Evolutionary conservation across 495 filamentous ascomycete genomes (phyloP).

Genomic region (Clavariopsis aquatica): DNA sequence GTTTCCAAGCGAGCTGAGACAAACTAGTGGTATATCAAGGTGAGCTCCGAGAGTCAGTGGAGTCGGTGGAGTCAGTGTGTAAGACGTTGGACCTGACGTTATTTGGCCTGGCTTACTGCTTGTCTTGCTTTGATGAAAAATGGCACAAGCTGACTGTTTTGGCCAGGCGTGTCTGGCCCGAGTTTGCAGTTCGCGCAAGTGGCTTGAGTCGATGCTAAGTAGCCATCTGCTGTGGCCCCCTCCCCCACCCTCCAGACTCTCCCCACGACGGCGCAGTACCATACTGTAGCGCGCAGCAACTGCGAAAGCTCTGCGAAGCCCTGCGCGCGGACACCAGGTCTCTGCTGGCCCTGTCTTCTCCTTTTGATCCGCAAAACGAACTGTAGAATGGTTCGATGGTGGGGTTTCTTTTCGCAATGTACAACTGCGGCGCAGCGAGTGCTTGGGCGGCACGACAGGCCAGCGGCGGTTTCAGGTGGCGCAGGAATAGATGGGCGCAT

Average conservation of each 20-base stretch:
- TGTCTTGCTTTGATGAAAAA: background rate
- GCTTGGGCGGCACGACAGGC: background rate
- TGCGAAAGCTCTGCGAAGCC: too few relatives aligned
- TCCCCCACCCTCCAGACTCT: background rate
- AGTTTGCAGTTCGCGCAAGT: background rate
- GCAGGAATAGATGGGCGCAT: constrained; percentile 9
- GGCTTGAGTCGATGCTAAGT: background rate
- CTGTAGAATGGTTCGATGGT: background rate
- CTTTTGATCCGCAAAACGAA: background rate
- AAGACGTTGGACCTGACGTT: background rate
- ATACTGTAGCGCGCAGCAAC: background rate
- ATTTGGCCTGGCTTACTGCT: background rate
- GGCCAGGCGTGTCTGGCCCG: background rate
- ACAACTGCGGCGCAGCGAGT: background rate
- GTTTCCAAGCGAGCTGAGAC: too few relatives aligned
- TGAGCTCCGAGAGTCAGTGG: too few relatives aligned
- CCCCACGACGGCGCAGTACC: background rate
- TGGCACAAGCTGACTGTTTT: background rate
- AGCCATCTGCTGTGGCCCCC: background rate
- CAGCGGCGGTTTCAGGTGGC: constrained; percentile 7
- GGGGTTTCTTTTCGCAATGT: background rate
- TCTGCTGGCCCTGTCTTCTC: background rate
- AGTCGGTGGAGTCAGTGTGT: background rate
- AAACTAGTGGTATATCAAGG: background rate
- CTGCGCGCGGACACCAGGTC: background rate